Conservation (phyloP, 2,329 filamentous ascomycete species). For the Cercospora nicotianae region DNA sequence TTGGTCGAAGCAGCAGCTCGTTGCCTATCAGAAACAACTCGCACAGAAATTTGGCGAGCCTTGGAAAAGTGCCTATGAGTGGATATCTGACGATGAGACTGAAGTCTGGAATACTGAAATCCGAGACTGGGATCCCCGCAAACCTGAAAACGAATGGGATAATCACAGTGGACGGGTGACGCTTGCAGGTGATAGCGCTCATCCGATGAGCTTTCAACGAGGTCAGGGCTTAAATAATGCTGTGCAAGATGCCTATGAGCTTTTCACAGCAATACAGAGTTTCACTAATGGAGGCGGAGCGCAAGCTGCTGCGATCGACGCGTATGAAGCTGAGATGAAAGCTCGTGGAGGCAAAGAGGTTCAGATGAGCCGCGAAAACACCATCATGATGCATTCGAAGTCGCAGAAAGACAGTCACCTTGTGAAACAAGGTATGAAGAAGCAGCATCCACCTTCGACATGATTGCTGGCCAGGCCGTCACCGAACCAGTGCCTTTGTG, state of each 20-base stretch:
- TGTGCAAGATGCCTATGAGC: slow-evolving; percentile 39
- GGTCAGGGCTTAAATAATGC: slow-evolving; percentile 49
- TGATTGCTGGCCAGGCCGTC: too few species aligned
- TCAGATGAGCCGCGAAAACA: slow-evolving; percentile 13
- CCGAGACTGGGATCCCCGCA: slow-evolving; percentile 25
- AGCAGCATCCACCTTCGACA: not conserved
- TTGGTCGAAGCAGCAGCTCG: slow-evolving; percentile 10
- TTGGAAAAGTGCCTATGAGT: slow-evolving; percentile 13
- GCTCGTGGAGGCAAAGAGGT: slow-evolving; percentile 17
- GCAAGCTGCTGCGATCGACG: not conserved
- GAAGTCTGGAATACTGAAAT: slow-evolving; percentile 11
- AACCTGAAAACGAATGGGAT: slow-evolving; percentile 26
- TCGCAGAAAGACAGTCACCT: not conserved
- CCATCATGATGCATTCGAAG: slow-evolving; percentile 7
- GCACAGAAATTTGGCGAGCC: slow-evolving; percentile 17
- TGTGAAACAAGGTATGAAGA: slow-evolving; percentile 6
- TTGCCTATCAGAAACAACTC: slow-evolving; percentile 5
- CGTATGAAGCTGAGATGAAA: slow-evolving; percentile 18
- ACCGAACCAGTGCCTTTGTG: too few species aligned
- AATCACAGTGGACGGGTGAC: slow-evolving; percentile 32
- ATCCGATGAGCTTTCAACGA: slow-evolving; percentile 48
- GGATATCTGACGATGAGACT: slow-evolving; percentile 5
- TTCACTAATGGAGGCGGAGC: not conserved
- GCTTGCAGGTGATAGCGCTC: slow-evolving; percentile 41
- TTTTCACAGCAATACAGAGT: slow-evolving; percentile 1